Evolutionary conservation across 2,329 filamentous ascomycete genomes (phyloP), one percentile per base, ranked within the genome.

Genomic region (Fusarium sp.): DNA sequence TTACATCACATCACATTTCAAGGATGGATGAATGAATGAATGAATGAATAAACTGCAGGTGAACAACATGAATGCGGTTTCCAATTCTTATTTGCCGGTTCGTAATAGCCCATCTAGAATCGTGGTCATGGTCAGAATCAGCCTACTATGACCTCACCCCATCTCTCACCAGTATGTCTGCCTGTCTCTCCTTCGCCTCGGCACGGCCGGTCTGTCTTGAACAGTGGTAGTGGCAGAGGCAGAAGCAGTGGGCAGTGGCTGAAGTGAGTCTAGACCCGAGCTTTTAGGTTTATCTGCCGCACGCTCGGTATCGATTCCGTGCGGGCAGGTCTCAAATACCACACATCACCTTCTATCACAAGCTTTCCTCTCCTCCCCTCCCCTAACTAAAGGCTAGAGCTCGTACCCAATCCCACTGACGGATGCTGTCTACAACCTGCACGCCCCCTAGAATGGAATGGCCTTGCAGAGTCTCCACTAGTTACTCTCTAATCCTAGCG

Each of bases 231-330:
- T 28, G 45, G 44, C 40, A 47, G 9, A 35, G 30, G 28, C 28
- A 11, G 20, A 35, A 14, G 24, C 26, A 28, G 26, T 24, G 15
- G 22, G 17, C 8, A 51, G 35, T 37, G 35, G 24, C 43, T 37
- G 37, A 37, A 30, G 28, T 30, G 28, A 60, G 44, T 55, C 43
- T 53, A 60, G 45, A 43, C 55, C 51, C 47, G 28, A 43, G 41
- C 44, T 67, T 67, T 69, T 69, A 67, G 61, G 62, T 52, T 69
- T 69, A 68, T 69, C 66, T 68, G 66, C 65, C 48, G 65, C 56
- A 26, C 50, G 52, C 50, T 74, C 71, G 71, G 71, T 72, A 72
- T 58, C 54, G 58, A 46, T 74, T 68, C 71, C 69, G 71, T 71
- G 71, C 41, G 58, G 71, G 45, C 54, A 70, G 58, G 56, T 60